phyloP scores from a whole-genome alignment of 495 filamentous ascomycete species.

The Cercophora samala region DNA sequence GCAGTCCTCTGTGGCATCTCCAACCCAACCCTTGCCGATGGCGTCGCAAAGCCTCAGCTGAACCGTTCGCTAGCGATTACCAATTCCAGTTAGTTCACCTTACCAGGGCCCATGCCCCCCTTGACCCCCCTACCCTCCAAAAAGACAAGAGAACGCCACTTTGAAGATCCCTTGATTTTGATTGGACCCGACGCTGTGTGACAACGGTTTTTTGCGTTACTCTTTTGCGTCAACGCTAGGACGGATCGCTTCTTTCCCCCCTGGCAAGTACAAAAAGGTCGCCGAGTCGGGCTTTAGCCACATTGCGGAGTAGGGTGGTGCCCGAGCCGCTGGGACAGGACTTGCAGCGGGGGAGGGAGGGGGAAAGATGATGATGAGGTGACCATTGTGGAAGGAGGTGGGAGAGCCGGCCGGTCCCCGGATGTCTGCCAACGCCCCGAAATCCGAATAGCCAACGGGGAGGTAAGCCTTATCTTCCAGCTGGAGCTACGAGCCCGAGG shows the following conservation, averaged over 20 bases:
- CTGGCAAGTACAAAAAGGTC: conserved; percentile 26
- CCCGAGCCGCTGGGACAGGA: conserved; percentile 30
- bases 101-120: conserved; percentile 6
- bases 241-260: conserved; percentile 32
- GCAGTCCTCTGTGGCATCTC: too few species aligned
- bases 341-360: not conserved
- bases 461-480: not conserved
- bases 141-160: conserved; percentile 26
- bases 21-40: conserved; percentile 6
- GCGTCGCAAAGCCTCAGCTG: conserved; percentile 34
- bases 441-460: not conserved
- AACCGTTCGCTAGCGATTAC: conserved; percentile 34
- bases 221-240: conserved; percentile 38
- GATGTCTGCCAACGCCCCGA: not conserved
- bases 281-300: conserved; percentile 42
- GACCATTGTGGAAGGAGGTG: not conserved
- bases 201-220: conserved; percentile 32
- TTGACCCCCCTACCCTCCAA: not conserved
- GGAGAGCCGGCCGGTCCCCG: not conserved
- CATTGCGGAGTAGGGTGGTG: conserved; percentile 32
- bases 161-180: conserved; percentile 24
- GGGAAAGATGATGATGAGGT: not conserved
- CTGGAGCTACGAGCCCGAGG: conserved; percentile 7
- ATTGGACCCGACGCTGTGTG: conserved; percentile 39
- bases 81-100: conserved; percentile 28